Conservation (phyloP, 441 rosid genomes). For the Pelargonium cotyledonis region DNA sequence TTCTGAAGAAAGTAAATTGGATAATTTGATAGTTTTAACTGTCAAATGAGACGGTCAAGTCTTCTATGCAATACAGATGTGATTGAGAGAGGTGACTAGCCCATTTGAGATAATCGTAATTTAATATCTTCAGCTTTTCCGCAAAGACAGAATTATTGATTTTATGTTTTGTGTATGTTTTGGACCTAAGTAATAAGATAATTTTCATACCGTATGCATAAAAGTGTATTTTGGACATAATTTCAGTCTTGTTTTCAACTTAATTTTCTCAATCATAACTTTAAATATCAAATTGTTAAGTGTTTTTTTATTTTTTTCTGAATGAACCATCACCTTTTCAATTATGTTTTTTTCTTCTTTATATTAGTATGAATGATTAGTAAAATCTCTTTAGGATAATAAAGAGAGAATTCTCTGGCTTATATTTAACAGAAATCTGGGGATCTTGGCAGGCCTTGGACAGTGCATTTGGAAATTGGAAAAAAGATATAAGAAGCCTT, state of each 20-base stretch:
- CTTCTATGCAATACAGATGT: background rate
- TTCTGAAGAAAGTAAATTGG: background rate
- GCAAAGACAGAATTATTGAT: background rate
- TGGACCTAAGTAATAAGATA: background rate
- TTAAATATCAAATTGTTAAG: background rate
- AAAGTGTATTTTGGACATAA: background rate
- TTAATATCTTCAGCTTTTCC: background rate
- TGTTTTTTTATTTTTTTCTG: background rate
- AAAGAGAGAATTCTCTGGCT: background rate
- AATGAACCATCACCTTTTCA: slow-evolving; percentile 2
- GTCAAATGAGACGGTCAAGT: background rate
- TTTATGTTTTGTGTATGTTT: background rate
- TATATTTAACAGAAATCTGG: slow-evolving; percentile 16
- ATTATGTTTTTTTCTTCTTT: background rate
- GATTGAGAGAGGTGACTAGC: background rate
- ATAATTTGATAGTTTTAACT: background rate
- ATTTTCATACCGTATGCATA: background rate
- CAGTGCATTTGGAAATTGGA: slow-evolving; percentile 24
- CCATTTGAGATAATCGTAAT: background rate
- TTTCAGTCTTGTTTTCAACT: background rate
- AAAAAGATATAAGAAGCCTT: slow-evolving; percentile 17
- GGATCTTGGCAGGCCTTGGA: slow-evolving; percentile 34
- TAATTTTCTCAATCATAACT: background rate
- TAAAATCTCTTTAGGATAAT: background rate
- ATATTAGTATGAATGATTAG: background rate